phyloP scores from a whole-genome alignment of 148 eudicot genomes.

The Silene conica region DNA sequence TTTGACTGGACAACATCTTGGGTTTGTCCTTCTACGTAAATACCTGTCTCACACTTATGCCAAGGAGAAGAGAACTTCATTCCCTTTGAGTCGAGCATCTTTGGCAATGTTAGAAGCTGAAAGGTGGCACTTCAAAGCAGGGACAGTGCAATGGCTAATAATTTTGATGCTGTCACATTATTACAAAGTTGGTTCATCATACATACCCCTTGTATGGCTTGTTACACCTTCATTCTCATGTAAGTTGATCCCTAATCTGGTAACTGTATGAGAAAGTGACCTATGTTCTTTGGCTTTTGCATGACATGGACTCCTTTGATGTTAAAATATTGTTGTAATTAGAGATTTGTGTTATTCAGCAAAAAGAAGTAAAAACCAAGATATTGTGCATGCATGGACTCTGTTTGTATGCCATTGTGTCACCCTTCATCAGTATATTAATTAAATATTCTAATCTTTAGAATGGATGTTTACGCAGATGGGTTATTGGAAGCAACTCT shows the following conservation, averaged over 20 bases:
- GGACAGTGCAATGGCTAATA: slow-evolving; percentile 75
- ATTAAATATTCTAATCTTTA: background rate
- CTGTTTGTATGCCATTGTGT: slow-evolving; percentile 3
- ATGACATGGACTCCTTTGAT: background rate
- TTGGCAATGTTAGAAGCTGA: slow-evolving; percentile 87
- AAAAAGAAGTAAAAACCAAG: background rate
- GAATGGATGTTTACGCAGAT: slow-evolving; percentile 42
- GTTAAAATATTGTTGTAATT: background rate
- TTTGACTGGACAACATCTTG: slow-evolving; percentile 80
- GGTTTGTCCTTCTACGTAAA: slow-evolving; percentile 50
- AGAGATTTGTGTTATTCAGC: background rate
- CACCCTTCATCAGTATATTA: background rate
- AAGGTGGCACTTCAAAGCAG: slow-evolving; percentile 88
- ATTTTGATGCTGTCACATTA: slow-evolving; percentile 55
- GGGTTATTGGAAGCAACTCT: slow-evolving; percentile 96
- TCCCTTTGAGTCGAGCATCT: slow-evolving; percentile 37
- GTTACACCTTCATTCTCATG: slow-evolving; percentile 88
- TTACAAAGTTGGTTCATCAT: slow-evolving; percentile 71
- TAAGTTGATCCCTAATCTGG: slow-evolving; percentile 30
- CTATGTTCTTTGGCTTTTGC: background rate
- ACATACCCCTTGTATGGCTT: slow-evolving; percentile 78
- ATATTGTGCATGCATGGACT: too few relatives aligned
- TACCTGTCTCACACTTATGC: slow-evolving; percentile 39
- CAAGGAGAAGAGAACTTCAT: slow-evolving; percentile 31
- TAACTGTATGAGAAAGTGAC: background rate